phyloP scores from a whole-genome alignment of 108 stramenopile genomes.

The Nannochloropsis gaditana region DNA sequence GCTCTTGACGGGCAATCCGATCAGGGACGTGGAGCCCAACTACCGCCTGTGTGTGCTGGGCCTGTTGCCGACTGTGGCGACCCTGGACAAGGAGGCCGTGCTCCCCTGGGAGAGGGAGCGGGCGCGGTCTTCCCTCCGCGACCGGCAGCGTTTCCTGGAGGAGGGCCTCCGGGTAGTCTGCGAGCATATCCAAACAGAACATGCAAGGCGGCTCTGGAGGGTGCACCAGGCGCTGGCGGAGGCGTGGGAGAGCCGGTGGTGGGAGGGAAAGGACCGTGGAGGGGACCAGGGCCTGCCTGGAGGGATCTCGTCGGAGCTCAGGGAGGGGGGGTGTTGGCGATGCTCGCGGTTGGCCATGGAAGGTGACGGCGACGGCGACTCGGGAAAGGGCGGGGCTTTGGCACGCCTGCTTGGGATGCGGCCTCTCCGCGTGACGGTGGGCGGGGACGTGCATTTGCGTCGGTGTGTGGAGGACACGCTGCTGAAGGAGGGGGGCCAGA shows the following conservation, averaged over 20 bases:
- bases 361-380: too few species aligned
- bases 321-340: neutral
- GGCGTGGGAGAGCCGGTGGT: too few species aligned
- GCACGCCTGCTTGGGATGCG: neutral
- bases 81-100: neutral
- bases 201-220: neutral
- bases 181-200: neutral
- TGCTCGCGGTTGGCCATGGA: neutral
- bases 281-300: too few species aligned
- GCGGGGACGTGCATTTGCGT: neutral
- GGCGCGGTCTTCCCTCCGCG: neutral
- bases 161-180: neutral
- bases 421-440: neutral
- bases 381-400: neutral
- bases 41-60: constrained; percentile 8
- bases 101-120: neutral
- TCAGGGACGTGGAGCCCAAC: neutral
- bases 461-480: neutral
- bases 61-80: neutral
- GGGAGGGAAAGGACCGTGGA: too few species aligned
- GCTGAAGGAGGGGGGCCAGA: neutral
- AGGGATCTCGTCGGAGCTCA: neutral
- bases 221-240: neutral
- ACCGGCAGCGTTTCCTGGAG: neutral
- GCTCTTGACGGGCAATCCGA: neutral